Percentiles rank a stretch among this genome's conserved stretches.
phyloP scores from a whole-genome alignment of 768 basidiomycete species.

The Collybia sp. region DNA sequence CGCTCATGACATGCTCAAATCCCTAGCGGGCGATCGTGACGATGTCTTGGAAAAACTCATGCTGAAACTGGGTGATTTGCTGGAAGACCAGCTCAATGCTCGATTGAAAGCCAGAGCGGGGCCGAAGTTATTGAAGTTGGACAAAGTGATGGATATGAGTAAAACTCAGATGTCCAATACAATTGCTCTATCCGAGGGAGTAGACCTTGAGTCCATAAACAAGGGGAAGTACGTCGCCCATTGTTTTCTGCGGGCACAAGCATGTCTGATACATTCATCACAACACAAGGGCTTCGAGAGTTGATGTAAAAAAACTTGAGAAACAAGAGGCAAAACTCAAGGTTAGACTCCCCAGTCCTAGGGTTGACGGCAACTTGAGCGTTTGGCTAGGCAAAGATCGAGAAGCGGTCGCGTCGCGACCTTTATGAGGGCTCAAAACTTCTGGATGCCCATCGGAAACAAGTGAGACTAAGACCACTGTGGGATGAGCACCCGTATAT shows the following conservation, averaged over 20 bases:
- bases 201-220: constrained; percentile 88
- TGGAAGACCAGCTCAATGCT: constrained; percentile 59
- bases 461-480: constrained; percentile 39
- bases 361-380: constrained; percentile 5
- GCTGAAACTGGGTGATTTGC: constrained; percentile 51
- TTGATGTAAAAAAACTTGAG: constrained; percentile 93
- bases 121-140: constrained; percentile 69
- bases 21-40: constrained; percentile 59
- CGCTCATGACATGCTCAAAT: constrained; percentile 68
- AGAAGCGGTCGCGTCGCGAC: constrained; percentile 87
- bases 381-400: constrained; percentile 80
- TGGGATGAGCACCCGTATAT: constrained; percentile 3
- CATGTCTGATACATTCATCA: constrained; percentile 10
- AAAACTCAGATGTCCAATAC: constrained; percentile 77
- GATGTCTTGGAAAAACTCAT: constrained; percentile 66
- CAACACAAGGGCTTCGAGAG: constrained; percentile 69
- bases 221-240: constrained; percentile 74
- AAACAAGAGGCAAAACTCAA: constrained; percentile 96
- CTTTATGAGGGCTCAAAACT: constrained; percentile 96
- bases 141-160: constrained; percentile 87
- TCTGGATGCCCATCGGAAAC: constrained; percentile 87
- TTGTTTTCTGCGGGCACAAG: constrained; percentile 3
- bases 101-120: constrained; percentile 56
- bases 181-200: constrained; percentile 74
- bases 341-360: constrained; percentile 28